Evolutionary conservation across 805 yeast genomes (phyloP).

Genomic region (Zygosaccharomyces kombuchaensis): DNA sequence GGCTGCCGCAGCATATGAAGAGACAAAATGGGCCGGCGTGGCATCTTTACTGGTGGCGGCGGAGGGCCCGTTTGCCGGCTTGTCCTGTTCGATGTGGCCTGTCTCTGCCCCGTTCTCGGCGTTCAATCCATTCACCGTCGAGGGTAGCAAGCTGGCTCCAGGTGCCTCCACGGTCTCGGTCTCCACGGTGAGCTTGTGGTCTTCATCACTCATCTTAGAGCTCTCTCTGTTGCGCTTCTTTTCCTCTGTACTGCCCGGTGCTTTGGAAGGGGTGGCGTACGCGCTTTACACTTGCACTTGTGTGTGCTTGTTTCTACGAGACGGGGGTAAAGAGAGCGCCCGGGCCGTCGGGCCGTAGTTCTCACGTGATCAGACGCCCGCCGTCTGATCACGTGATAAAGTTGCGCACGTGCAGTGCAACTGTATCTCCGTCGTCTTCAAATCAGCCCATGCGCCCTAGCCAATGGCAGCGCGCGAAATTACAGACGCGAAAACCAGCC

Average conservation of each 20-base stretch:
- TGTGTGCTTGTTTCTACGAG: not conserved
- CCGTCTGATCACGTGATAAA: not conserved
- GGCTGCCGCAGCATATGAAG: constrained; percentile 1
- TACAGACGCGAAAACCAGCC: not conserved
- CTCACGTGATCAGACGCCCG: not conserved
- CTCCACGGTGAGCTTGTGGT: constrained; percentile 49
- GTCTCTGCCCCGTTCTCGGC: not conserved
- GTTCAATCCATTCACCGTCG: not conserved
- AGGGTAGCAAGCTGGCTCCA: constrained; percentile 11
- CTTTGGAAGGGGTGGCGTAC: not conserved
- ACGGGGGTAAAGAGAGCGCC: not conserved
- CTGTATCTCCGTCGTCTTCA: too few relatives aligned
- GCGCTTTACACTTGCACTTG: not conserved
- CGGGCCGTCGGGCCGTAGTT: too few relatives aligned
- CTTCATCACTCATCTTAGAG: constrained; percentile 21
- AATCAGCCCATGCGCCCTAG: not conserved
- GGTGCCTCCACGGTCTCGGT: constrained; percentile 57
- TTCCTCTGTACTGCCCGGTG: not conserved
- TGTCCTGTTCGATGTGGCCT: not conserved
- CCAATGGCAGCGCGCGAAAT: not conserved
- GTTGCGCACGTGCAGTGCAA: too few relatives aligned
- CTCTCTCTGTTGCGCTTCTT: not conserved
- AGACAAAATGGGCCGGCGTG: not conserved
- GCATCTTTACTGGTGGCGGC: not conserved
- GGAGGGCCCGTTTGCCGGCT: not conserved